Conservation (phyloP, 2,329 filamentous ascomycete species). For the Arthrobotrys conoides region DNA sequence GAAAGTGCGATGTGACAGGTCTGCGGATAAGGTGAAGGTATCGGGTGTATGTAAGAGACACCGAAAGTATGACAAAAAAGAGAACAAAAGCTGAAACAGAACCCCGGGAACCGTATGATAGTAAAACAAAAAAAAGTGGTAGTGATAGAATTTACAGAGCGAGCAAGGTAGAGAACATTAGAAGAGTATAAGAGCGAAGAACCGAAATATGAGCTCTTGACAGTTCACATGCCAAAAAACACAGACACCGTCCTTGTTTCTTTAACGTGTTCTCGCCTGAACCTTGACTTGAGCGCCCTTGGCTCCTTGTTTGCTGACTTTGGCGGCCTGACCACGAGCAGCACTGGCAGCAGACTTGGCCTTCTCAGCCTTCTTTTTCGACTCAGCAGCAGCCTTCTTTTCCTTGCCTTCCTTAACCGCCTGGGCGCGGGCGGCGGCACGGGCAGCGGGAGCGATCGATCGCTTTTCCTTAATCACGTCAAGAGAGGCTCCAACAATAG, state of each 20-base stretch:
- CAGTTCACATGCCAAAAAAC: conserved; percentile 60
- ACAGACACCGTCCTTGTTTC: conserved; percentile 49
- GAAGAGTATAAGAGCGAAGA: conserved; percentile 25
- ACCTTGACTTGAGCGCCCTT: conserved; percentile 92
- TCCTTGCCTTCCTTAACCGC: conserved; percentile 99
- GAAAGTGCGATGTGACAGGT: conserved; percentile 13
- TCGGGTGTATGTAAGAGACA: conserved; percentile 48
- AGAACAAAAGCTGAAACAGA: conserved; percentile 48
- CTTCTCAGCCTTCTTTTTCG: conserved; percentile 99
- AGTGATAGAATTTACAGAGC: conserved; percentile 57
- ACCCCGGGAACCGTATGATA: conserved; percentile 52
- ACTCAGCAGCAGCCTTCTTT: conserved; percentile 90
- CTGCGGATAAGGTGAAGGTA: conserved; percentile 31
- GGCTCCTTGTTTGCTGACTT: conserved; percentile 97
- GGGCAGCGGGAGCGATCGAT: conserved; percentile 92
- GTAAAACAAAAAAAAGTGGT: conserved; percentile 44
- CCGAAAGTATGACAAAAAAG: conserved; percentile 40
- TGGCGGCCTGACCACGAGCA: conserved; percentile 79
- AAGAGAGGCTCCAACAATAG: conserved; percentile 98
- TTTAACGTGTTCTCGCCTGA: conserved; percentile 87
- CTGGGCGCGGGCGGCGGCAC: conserved; percentile 86
- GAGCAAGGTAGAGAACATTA: conserved; percentile 41
- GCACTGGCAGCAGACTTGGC: conserved; percentile 85
- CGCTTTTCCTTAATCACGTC: conserved; percentile 99
- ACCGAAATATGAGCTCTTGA: conserved; percentile 54